Evolutionary conservation across 2,329 filamentous ascomycete genomes (phyloP).

Genomic region (Coleophoma crateriformis): DNA sequence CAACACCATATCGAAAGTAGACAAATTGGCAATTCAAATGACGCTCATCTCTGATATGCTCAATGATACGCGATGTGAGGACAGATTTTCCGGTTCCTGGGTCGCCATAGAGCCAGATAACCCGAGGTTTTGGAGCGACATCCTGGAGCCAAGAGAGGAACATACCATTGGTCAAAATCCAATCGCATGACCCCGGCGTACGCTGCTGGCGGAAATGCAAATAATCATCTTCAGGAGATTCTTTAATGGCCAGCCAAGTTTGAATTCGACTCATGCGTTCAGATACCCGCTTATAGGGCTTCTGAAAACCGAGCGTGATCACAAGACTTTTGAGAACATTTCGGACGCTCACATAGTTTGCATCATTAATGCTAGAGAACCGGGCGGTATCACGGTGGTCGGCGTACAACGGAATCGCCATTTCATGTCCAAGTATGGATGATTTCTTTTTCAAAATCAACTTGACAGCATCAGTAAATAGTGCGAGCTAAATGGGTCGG

Average conservation of each 20-base stretch:
- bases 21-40: too few species aligned
- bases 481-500: not conserved
- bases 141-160: slow-evolving; percentile 8
- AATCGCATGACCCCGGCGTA: slow-evolving; percentile 16
- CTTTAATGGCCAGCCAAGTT: not conserved
- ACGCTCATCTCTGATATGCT: too few species aligned
- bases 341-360: slow-evolving; percentile 30
- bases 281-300: not conserved
- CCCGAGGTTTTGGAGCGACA: too few species aligned
- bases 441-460: slow-evolving; percentile 35
- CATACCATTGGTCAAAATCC: slow-evolving; percentile 8
- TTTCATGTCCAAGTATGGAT: slow-evolving; percentile 34
- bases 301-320: slow-evolving; percentile 8
- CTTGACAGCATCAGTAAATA: slow-evolving; percentile 3
- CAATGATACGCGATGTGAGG: too few species aligned
- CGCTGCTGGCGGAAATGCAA: slow-evolving; percentile 10
- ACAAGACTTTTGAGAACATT: slow-evolving; percentile 18
- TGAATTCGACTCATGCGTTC: not conserved
- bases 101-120: not conserved
- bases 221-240: slow-evolving; percentile 8
- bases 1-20: too few species aligned
- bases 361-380: slow-evolving; percentile 28
- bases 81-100: not conserved
- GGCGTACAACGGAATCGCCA: slow-evolving; percentile 30
- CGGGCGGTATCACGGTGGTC: slow-evolving; percentile 39